Conservation (phyloP, 2,329 filamentous ascomycete species). For the Ceratocystis lukuohia region DNA sequence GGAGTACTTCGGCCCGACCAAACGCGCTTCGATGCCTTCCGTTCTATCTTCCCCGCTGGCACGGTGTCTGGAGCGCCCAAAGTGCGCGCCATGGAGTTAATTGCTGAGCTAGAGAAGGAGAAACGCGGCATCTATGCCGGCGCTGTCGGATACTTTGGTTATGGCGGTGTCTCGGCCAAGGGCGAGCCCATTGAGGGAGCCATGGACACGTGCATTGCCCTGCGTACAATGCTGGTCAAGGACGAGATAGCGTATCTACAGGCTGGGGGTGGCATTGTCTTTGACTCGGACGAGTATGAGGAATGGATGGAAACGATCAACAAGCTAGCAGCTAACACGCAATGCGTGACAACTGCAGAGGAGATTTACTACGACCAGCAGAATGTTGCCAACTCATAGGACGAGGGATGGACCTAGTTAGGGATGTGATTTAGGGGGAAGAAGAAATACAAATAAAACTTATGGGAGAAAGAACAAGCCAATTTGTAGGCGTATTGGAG, state of each 20-base stretch:
- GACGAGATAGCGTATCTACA: constrained; percentile 86
- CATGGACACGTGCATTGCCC: constrained; percentile 74
- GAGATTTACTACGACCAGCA: constrained; percentile 38
- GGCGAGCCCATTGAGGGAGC: constrained; percentile 59
- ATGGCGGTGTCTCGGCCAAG: constrained; percentile 53
- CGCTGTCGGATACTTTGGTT: constrained; percentile 93
- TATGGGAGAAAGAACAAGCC: too few species aligned
- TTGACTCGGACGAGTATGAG: constrained; percentile 84
- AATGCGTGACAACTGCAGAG: constrained; percentile 76
- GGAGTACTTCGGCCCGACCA: constrained; percentile 71
- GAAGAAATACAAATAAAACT: not conserved
- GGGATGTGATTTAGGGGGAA: not conserved
- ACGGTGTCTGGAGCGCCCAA: constrained; percentile 94
- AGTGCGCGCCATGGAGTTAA: constrained; percentile 92
- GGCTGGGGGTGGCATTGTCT: constrained; percentile 78
- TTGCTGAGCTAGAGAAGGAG: constrained; percentile 84
- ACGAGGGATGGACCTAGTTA: not conserved
- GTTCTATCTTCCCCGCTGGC: constrained; percentile 91
- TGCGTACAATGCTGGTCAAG: constrained; percentile 90
- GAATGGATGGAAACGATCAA: constrained; percentile 92
- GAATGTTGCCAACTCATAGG: constrained; percentile 15
- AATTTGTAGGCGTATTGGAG: too few species aligned
- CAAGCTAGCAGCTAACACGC: constrained; percentile 82
- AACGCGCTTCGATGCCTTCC: constrained; percentile 88
- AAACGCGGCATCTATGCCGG: constrained; percentile 93